Evolutionary conservation across 148 eudicot genomes (phyloP), one percentile per base, ranked within the genome.

Genomic region (Spergularia bocconei): DNA sequence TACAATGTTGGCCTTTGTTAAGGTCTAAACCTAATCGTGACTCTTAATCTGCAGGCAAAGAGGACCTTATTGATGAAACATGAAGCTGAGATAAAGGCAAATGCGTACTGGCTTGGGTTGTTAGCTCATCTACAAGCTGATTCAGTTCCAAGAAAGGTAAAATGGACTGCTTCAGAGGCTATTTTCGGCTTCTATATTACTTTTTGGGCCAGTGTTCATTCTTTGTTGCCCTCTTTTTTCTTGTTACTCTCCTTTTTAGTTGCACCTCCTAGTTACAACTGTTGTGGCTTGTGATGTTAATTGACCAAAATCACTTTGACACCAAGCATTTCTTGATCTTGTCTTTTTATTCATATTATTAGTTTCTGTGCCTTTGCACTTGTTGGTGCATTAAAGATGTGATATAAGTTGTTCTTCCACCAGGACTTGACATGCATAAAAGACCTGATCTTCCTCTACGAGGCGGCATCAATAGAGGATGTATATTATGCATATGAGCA

Each of bases 31-130:
- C 36, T 48, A 29, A 41, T 64, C 47, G 47, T 47, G 23, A 69
- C 36, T 75, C 69, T 58, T 67, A 13, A 74, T 63, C 36, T 61
- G 69, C 85, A 95, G 98, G 98, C 98, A 54, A 91, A 82, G 80
- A 82, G 97, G 73, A 95, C 98, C 63, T 75, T 95, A 79, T 64
- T 95, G 81, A 95, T 95, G 98, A 89, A 91, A 78, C 98, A 95
- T 78, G 98, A 95, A 80, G 98, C 97, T 82, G 98, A 95, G 80
- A 90, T 86, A 79, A 95, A 95, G 86, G 87, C 96, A 65, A 95
- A 95, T 76, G 93, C 97, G 7, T 95, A 95, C 82, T 95, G 98
- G 97, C 88, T 95, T 72, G 98, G 98, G 60, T 82, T 95, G 83
- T 76, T 91, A 84, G 91, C 98, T 72, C 97, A 95, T 82, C 82